Conservation (phyloP, 108 stramenopile genomes). For the Mediolabrus comicus region DNA sequence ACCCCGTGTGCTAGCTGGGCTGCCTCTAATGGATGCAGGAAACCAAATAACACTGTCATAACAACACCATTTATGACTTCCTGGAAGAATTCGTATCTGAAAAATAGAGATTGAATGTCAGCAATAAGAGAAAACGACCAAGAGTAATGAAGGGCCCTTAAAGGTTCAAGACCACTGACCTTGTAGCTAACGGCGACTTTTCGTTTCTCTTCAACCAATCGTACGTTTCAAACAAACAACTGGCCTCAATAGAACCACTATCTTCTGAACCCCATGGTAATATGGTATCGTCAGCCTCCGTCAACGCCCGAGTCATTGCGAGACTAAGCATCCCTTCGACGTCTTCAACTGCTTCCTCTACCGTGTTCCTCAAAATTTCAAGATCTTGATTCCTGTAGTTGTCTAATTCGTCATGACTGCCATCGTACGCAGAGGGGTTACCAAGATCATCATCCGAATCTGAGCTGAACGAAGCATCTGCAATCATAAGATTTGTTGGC, state of each 20-base stretch:
- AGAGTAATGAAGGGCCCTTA: neutral
- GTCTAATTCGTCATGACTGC: slow-evolving; percentile 71
- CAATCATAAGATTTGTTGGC: slow-evolving; percentile 13
- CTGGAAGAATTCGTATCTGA: slow-evolving; percentile 72
- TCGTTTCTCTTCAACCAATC: slow-evolving; percentile 84
- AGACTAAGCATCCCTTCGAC: slow-evolving; percentile 85
- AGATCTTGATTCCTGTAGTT: slow-evolving; percentile 79
- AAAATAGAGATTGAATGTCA: neutral
- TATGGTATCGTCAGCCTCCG: slow-evolving; percentile 52
- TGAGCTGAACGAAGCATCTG: slow-evolving; percentile 35
- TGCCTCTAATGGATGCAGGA: slow-evolving; percentile 64
- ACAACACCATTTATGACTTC: slow-evolving; percentile 74
- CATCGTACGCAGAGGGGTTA: slow-evolving; percentile 30
- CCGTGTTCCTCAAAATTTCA: slow-evolving; percentile 66
- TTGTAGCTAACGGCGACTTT: slow-evolving; percentile 46
- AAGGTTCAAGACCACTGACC: slow-evolving; percentile 33
- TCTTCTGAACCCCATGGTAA: neutral
- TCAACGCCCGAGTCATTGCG: slow-evolving; percentile 71
- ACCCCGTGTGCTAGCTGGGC: slow-evolving; percentile 75
- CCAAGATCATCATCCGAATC: slow-evolving; percentile 38
- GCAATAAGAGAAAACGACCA: neutral
- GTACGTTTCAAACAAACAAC: slow-evolving; percentile 62
- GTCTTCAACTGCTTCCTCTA: slow-evolving; percentile 60
- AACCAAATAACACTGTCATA: slow-evolving; percentile 50
- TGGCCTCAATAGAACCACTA: slow-evolving; percentile 61